Evolutionary conservation across 2,329 filamentous ascomycete species (phyloP).

Genomic region (Colletotrichum filicis): DNA sequence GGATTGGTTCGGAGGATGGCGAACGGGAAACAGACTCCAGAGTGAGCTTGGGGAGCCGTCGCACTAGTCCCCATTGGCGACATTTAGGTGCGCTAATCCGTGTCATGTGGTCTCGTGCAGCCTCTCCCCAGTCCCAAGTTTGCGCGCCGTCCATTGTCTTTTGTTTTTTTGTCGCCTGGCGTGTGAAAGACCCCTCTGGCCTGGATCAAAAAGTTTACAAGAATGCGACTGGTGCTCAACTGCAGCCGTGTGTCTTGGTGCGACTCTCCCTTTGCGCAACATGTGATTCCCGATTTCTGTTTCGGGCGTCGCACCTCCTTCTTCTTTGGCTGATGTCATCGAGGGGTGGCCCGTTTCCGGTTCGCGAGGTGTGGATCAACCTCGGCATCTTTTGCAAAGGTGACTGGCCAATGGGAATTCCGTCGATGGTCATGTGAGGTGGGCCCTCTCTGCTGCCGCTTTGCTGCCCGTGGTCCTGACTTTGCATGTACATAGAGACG

Average conservation of each 20-base stretch:
- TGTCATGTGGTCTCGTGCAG: conserved; percentile 24
- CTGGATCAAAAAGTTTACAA: neutral
- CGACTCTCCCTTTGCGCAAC: conserved; percentile 1
- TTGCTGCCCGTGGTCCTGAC: neutral
- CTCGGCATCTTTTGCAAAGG: conserved; percentile 23
- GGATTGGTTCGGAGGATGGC: neutral
- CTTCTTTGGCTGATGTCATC: conserved; percentile 32
- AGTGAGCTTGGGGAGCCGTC: neutral
- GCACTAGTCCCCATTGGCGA: neutral
- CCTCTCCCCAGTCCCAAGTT: neutral
- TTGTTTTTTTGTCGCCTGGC: conserved; percentile 2
- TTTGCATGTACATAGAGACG: too few species aligned
- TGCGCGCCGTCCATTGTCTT: conserved; percentile 5
- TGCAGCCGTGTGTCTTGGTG: neutral
- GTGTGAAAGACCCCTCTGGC: neutral
- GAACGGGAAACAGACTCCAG: neutral
- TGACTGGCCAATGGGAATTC: conserved; percentile 7
- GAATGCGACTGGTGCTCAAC: neutral
- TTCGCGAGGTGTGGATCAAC: conserved; percentile 13
- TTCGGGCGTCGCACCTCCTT: conserved; percentile 19
- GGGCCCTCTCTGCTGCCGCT: neutral
- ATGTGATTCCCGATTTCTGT: conserved; percentile 29
- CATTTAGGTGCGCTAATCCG: conserved; percentile 7
- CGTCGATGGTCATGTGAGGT: conserved; percentile 21
- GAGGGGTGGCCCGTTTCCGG: conserved; percentile 14